Conservation (phyloP, 305 asterid species). For the Striga hermonthica region DNA sequence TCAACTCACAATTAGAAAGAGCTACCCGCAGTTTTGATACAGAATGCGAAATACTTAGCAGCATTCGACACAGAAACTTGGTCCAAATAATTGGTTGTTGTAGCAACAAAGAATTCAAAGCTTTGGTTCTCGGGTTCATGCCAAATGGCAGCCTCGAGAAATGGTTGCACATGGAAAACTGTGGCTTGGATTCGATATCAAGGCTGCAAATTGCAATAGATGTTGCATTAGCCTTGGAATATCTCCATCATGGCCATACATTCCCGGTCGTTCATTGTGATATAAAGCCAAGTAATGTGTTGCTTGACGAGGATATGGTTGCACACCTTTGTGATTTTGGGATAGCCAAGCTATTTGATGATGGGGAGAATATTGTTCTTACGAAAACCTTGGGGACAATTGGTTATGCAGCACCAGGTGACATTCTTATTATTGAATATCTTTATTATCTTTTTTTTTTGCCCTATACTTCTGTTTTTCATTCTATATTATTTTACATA, state of each 20-base stretch:
- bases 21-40: slow-evolving; percentile 26
- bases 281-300: slow-evolving; percentile 40
- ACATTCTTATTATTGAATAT: no score
- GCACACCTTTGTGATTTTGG: slow-evolving; percentile 44
- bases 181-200: no score
- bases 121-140: no score
- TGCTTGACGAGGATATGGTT: slow-evolving; percentile 38
- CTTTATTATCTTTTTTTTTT: no score
- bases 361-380: slow-evolving; percentile 20
- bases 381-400: slow-evolving; percentile 41
- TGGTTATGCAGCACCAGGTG: slow-evolving; percentile 47
- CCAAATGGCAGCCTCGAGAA: no score
- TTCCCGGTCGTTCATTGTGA: slow-evolving; percentile 39
- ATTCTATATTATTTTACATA: no score
- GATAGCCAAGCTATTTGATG: slow-evolving; percentile 33
- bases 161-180: no score
- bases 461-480: neutral
- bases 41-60: slow-evolving; percentile 35
- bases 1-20: slow-evolving; percentile 31
- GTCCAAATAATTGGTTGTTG: no score
- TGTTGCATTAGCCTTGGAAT: no score
- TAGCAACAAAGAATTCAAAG: no score
- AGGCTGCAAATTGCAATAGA: no score
- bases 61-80: no score
- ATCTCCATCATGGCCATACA: slow-evolving; percentile 37